Evolutionary conservation across 192 early-diverging fungal genomes (phyloP).

Genomic region (Cladochytrium replicatum): DNA sequence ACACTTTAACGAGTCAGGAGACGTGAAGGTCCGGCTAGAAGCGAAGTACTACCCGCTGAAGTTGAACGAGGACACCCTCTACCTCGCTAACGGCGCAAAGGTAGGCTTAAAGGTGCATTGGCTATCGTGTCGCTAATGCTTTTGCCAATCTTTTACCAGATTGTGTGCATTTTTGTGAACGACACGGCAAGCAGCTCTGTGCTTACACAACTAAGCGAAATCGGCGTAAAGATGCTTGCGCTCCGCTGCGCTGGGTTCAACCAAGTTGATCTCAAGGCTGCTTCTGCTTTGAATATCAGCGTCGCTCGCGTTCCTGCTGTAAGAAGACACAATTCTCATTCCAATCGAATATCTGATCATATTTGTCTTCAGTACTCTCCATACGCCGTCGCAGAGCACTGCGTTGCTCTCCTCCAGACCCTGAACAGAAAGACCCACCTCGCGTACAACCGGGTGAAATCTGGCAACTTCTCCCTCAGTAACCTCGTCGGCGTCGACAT

Average conservation of each 20-base stretch:
- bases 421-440: conserved; percentile 33
- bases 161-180: conserved; percentile 41
- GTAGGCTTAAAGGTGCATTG: neutral
- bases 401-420: conserved; percentile 23
- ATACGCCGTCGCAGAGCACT: conserved; percentile 41
- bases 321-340: too few species aligned
- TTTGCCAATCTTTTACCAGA: too few species aligned
- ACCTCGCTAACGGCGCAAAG: neutral
- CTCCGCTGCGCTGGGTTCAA: conserved; percentile 39
- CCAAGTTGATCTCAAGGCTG: conserved; percentile 32
- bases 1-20: neutral
- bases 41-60: neutral
- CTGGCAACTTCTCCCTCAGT: conserved; percentile 32
- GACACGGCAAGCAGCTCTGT: conserved; percentile 21
- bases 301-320: conserved; percentile 36
- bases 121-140: too few species aligned
- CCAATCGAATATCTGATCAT: too few species aligned
- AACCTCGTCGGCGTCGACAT: conserved; percentile 39
- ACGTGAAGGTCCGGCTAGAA: neutral
- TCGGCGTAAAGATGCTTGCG: conserved; percentile 30
- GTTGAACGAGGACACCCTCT: neutral
- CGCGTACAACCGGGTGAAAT: conserved; percentile 16
- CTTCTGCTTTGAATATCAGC: conserved; percentile 10
- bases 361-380: conserved; percentile 20
- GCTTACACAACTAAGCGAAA: conserved; percentile 10